Evolutionary conservation across 441 rosid genomes (phyloP).

Genomic region (Manihot esculenta): DNA sequence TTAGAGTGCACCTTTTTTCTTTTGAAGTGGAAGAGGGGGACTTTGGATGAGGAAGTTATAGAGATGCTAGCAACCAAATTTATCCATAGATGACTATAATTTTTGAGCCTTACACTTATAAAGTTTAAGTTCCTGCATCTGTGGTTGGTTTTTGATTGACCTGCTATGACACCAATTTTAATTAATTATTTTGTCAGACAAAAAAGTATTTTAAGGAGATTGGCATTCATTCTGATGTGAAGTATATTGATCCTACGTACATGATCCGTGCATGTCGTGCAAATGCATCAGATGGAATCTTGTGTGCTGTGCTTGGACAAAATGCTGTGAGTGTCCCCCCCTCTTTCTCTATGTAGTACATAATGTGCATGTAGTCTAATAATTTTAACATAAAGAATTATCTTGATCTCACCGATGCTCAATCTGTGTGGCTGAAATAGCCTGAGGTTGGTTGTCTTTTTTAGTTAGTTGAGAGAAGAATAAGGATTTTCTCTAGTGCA

Average conservation of each 20-base stretch:
- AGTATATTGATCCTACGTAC: conserved; percentile 97
- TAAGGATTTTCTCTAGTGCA: not conserved
- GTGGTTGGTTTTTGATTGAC: conserved; percentile 10
- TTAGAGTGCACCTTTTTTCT: no score
- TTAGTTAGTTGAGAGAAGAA: not conserved
- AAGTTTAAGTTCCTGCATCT: not conserved
- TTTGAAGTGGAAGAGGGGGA: not conserved
- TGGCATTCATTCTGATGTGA: conserved; percentile 73
- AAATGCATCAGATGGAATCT: conserved; percentile 96
- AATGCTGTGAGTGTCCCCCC: conserved; percentile 69
- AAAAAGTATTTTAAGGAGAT: conserved; percentile 73
- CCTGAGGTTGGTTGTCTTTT: not conserved
- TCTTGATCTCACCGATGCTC: no score
- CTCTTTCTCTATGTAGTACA: not conserved
- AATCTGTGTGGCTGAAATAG: not conserved
- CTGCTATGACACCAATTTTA: conserved; percentile 4
- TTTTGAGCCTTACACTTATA: not conserved
- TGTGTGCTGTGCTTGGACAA: conserved; percentile 94
- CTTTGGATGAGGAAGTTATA: no score
- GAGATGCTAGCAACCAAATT: not conserved
- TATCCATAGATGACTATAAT: not conserved
- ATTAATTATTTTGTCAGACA: conserved; percentile 38
- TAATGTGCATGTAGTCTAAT: not conserved
- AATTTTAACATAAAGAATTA: no score
- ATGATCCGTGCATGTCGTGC: conserved; percentile 98